Base-by-base conservation (phyloP, 306 rosid species). In the Corylus americana region DNA sequence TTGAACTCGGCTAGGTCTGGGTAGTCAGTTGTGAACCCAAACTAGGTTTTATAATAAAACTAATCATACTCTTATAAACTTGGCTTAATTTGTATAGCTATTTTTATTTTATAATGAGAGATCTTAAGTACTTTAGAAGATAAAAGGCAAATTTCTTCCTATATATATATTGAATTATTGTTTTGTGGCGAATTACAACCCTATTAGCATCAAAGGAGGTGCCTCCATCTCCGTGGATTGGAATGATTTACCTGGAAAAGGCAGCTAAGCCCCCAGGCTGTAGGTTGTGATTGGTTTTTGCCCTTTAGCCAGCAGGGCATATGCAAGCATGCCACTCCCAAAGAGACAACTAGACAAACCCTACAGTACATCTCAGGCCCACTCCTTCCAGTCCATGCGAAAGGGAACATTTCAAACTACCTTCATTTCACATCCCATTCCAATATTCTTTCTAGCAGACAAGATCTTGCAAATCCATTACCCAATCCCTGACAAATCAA, bases 391-490 rank as follows among this genome's bases (percentile, higher is more conserved):
- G 68, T 8, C 74, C 78, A 70, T 50, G 3, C 79, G 8, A 68
- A 25, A 73, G 84, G 79, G 87, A 47, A 82, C 87, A 85, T 83
- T 73, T 82, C 72, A 70, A 55, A 58, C 81, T 1, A 81, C 77
- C 87, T 81, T 89, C 85, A 59, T 55, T 88, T 78, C 87, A 82
- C 85, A 59, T 79, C 77, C 83, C 86, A 74, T 81, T 78, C 62
- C 75, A 67, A 75, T 63, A 35, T 87, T 92, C 95, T 77, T 79
- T 89, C 58, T 47, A 80, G 76, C 89, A 90, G 92, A 87, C 94
- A 90, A 88, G 83, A 92, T 92, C 97, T 90, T 86, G 87, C 87
- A 91, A 29, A 85, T 85, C 75, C 58, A 80, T 84, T 78, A 84
- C 79, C 90, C 90, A 85, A 53, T 84, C 84, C 76, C 81, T 49